Evolutionary conservation across 2,329 filamentous ascomycete genomes (phyloP).

Genomic region (Exserohilum rostratum): DNA sequence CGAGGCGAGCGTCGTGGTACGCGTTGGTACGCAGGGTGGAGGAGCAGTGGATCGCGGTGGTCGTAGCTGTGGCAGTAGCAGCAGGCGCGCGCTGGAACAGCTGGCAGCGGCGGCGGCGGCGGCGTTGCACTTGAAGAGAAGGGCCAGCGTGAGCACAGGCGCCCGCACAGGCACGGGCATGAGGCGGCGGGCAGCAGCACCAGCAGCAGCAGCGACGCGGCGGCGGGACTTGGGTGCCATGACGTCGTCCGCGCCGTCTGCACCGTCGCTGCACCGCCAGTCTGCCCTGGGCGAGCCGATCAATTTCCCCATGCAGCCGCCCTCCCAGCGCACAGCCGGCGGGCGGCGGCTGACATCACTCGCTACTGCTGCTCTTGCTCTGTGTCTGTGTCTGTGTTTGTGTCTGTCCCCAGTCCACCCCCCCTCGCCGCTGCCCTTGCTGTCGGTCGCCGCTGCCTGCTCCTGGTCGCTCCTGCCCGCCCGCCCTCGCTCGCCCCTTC

Average conservation of each 20-base stretch:
- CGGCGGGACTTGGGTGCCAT: conserved; percentile 9
- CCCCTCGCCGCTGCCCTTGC: too few species aligned
- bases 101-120: too few species aligned
- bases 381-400: too few species aligned
- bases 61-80: neutral
- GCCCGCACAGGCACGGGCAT: neutral
- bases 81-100: too few species aligned
- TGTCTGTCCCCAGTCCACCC: too few species aligned
- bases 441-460: too few species aligned
- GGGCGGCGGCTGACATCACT: conserved; percentile 14
- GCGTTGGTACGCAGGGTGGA: neutral
- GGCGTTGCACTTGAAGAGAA: neutral
- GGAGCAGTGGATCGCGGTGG: neutral
- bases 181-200: too few species aligned
- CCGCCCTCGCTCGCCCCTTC: too few species aligned
- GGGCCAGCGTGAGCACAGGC: neutral
- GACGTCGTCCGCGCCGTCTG: conserved; percentile 10
- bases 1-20: neutral
- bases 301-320: conserved; percentile 9
- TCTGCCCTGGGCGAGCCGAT: conserved; percentile 6
- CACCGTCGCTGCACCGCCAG: conserved; percentile 5
- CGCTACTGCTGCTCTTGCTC: too few species aligned
- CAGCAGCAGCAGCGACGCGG: too few species aligned
- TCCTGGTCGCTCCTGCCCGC: too few species aligned
- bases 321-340: too few species aligned